Evolutionary conservation across 176 grass and related monocot species (phyloP).

Genomic region (Carex kokanica): DNA sequence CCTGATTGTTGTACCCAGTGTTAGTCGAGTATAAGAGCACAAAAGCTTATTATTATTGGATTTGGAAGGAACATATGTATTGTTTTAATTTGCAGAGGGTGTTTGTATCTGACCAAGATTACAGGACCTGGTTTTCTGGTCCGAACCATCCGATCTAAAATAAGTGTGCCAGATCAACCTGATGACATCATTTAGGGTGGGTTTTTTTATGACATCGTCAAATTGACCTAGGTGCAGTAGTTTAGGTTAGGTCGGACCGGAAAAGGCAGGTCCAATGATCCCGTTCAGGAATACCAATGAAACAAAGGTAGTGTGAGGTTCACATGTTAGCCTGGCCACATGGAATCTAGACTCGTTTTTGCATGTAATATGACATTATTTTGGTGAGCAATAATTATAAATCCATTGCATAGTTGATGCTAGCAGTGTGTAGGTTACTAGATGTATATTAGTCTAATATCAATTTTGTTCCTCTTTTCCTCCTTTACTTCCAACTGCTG

Average conservation of each 20-base stretch:
- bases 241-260: neutral
- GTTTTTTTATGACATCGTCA: neutral
- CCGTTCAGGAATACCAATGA: neutral
- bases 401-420: neutral
- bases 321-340: neutral
- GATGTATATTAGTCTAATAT: neutral
- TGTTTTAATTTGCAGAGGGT: neutral
- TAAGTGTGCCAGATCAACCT: neutral
- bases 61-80: neutral
- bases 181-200: neutral
- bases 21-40: neutral
- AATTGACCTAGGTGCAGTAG: neutral
- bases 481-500: neutral
- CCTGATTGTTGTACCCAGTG: constrained; percentile 46
- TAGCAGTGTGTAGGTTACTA: neutral
- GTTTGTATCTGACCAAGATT: neutral
- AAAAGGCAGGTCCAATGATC: neutral
- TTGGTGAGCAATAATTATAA: neutral
- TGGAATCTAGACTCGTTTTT: neutral
- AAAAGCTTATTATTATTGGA: neutral
- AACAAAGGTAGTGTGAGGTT: neutral
- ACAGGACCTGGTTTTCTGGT: neutral
- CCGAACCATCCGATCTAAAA: neutral
- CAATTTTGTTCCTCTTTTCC: neutral
- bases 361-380: neutral